Evolutionary conservation across 2,329 filamentous ascomycete species (phyloP), one percentile per base, ranked within the genome.

Genomic region (Metarhizium anisopliae): DNA sequence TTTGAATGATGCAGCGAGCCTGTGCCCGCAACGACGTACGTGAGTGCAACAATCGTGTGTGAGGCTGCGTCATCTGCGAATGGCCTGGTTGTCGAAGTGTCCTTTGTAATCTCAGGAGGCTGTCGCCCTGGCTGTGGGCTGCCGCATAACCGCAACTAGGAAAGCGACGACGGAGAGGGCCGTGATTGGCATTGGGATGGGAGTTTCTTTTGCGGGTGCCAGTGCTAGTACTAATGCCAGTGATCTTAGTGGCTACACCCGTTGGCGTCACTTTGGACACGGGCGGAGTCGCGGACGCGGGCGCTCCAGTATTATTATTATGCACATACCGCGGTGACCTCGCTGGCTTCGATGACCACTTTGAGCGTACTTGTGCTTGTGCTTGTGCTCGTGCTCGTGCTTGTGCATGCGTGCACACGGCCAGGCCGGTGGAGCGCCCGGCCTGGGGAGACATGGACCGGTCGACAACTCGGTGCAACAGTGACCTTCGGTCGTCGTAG

Each of bases 361-460:
- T 7, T 11, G 43, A 47, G n/a, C 25, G 45, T 7, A 25, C 42
- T 25, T 20, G 42, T 18, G 42, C n/a, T 25, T 20, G 42, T 45
- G 18, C 18, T 6, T 4, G 42, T 20, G 11, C 38, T 40, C 38
- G 11, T 16, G 38, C 38, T 5, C 13, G 38, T 40, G 38, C 38
- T 40, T 16, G 38, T 40, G 42, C 42, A 45, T 45, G 18, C 7
- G 42, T 45, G 56, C 53, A 57, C 51, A 63, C 61, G 59, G 62
- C 63, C 57, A 65, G 60, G 62, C 65, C 63, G 61, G 61, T 61
- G 58, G 65, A 64, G 62, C 63, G 66, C 62, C 61, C 64, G 58
- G 65, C 64, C 65, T 65, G 67, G 59, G 63, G 58, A 67, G 64
- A 64, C 68, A 74, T 69, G 57, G 14, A 40, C 38, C 32, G 40